Evolutionary conservation across 257 asterid species (phyloP), one percentile per base, ranked within the genome.

Genomic region (Paraleonurus japonicus): DNA sequence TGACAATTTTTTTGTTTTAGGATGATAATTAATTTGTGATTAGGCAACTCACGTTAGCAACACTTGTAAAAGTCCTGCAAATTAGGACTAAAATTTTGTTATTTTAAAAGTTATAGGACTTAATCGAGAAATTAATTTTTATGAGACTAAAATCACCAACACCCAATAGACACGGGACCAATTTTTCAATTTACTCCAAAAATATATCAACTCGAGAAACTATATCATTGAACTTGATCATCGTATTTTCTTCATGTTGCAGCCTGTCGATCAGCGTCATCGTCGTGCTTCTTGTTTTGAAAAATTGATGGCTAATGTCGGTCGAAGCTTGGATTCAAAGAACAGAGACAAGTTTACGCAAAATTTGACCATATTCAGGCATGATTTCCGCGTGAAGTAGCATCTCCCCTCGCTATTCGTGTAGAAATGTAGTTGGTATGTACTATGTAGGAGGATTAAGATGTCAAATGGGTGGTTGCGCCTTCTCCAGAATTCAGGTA

Each of bases 341-440:
- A 94, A 91, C 81, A 84, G 98, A 72, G 99, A 92, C 80, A 95
- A 95, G 86, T 95, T 95, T 74, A 89, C 99, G 8, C 96, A 91
- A 76, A 95, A 95, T 77, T 78, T 95, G 45, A 87, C 96, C 47
- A 65, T 85, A 50, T 91, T 89, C 77, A 83, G 99, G 84, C 81
- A 85, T 39, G 96, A 91, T 32, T 94, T 94, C 81, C 98, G 98
- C 22, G 86, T 82, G 80, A 91, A 92, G 82, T 90, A 87, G 54
- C 57, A 45, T 65, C 45, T 24, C 6, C 64, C 41, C 30, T 61
- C 35, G 22, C 43, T 19, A 0, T 55, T 50, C 13, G 23, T n/a
- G 9, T 11, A 17, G 39, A 58, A 13, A n/a, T 53, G 39, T 35
- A 48, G 28, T 53, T 70, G 19, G 16, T 55, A 54, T 22, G 12